Evolutionary conservation across 345 rosid genomes (phyloP).

Genomic region (Eucalyptus lansdowneana): DNA sequence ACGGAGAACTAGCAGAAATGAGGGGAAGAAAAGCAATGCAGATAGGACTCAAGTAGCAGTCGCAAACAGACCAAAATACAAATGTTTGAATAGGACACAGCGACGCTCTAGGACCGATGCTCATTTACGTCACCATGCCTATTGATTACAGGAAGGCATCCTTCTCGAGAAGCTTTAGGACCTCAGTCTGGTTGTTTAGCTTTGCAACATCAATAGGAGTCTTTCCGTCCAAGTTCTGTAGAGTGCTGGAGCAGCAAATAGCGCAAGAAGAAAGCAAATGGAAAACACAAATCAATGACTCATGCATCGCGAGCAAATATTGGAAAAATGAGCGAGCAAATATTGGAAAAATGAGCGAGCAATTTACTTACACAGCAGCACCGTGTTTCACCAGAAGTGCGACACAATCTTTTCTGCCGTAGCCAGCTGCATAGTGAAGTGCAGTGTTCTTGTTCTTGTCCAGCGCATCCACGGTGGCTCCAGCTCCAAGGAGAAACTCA

Average conservation of each 20-base stretch:
- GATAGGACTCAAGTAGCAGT: not conserved
- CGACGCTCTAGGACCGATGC: not conserved
- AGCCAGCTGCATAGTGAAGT: slow-evolving; percentile 95
- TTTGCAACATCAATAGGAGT: slow-evolving; percentile 97
- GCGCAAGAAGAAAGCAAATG: not conserved
- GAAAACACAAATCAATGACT: not conserved
- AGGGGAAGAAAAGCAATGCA: not conserved
- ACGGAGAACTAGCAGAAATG: not conserved
- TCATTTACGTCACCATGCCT: not conserved
- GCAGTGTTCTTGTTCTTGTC: slow-evolving; percentile 98
- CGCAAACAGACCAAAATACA: not conserved
- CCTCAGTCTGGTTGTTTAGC: slow-evolving; percentile 87
- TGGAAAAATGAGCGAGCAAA: not conserved
- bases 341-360: not conserved
- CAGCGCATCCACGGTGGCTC: slow-evolving; percentile 76
- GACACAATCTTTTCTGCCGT: slow-evolving; percentile 94
- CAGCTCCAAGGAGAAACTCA: slow-evolving; percentile 75
- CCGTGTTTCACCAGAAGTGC: slow-evolving; percentile 80
- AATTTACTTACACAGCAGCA: slow-evolving; percentile 86
- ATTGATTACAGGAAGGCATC: slow-evolving; percentile 70
- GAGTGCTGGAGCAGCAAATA: slow-evolving; percentile 36
- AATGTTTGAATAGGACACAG: not conserved
- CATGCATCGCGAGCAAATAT: not conserved
- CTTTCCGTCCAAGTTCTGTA: slow-evolving; percentile 93
- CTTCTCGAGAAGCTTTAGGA: slow-evolving; percentile 90